phyloP scores from a whole-genome alignment of 495 filamentous ascomycete species.

The Neurospora sp. region DNA sequence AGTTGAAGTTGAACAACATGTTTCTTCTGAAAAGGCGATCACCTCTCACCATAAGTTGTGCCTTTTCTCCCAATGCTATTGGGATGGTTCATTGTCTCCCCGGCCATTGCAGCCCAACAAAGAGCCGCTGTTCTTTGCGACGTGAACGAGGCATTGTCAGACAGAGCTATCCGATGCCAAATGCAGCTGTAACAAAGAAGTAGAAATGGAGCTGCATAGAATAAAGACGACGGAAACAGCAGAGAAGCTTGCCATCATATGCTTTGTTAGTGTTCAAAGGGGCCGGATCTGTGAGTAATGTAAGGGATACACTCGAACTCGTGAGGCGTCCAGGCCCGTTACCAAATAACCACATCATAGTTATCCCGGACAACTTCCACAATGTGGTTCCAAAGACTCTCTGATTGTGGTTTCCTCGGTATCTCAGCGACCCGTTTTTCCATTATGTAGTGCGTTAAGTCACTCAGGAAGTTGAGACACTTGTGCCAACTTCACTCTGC shows the following conservation, averaged over 20 bases:
- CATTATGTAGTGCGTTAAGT: background rate
- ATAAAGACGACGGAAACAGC: constrained; percentile 26
- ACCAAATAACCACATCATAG: background rate
- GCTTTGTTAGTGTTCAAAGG: background rate
- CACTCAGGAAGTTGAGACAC: background rate
- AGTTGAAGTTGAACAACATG: background rate
- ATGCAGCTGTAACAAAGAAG: background rate
- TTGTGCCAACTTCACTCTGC: background rate
- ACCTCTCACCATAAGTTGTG: background rate
- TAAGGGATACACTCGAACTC: background rate
- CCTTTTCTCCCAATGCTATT: background rate
- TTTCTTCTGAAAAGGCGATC: background rate
- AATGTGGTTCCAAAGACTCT: background rate
- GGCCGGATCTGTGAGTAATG: background rate
- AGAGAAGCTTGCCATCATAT: background rate
- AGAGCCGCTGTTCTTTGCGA: constrained; percentile 15
- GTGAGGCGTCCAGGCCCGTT: background rate
- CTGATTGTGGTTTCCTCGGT: background rate
- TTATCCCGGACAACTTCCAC: background rate
- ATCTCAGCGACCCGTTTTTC: background rate
- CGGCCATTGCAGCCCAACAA: background rate
- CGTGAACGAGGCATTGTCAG: background rate
- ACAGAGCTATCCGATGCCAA: background rate
- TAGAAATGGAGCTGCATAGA: constrained; percentile 27
- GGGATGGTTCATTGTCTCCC: background rate